These are phyloP conservation scores for Metarhizium album DNA, from an alignment of 2,329 filamentous ascomycete species.

Conservation along the genomic window DNA sequence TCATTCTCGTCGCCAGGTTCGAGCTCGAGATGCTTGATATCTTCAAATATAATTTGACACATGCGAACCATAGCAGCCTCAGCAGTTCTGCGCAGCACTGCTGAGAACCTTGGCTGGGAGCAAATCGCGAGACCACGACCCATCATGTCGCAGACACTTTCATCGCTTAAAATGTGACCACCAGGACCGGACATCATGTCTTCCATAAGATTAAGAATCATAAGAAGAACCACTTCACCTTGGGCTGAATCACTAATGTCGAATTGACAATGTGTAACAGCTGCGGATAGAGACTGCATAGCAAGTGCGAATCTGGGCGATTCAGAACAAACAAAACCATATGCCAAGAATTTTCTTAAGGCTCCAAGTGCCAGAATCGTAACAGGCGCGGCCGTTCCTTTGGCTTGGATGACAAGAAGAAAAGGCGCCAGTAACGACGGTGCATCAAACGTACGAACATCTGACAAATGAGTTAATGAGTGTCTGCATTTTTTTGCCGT, in stretches of 20 bases:
- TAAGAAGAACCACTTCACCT: slow-evolving; percentile 87
- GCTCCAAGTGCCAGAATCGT: slow-evolving; percentile 90
- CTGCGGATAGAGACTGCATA: slow-evolving; percentile 89
- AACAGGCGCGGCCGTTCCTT: slow-evolving; percentile 90
- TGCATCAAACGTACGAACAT: slow-evolving; percentile 82
- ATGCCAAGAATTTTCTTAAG: slow-evolving; percentile 92
- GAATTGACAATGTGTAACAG: slow-evolving; percentile 95
- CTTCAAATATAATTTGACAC: slow-evolving; percentile 97
- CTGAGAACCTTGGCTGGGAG: slow-evolving; percentile 84
- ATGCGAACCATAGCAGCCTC: slow-evolving; percentile 98
- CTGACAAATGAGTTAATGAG: slow-evolving; percentile 28
- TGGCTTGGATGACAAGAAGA: slow-evolving; percentile 90
- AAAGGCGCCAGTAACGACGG: slow-evolving; percentile 86
- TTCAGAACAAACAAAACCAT: slow-evolving; percentile 74
- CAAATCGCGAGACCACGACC: slow-evolving; percentile 95
- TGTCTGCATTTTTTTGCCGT: no score
- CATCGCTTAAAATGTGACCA: slow-evolving; percentile 87
- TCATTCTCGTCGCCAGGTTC: slow-evolving; percentile 59
- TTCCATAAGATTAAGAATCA: slow-evolving; percentile 96
- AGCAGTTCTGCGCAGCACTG: slow-evolving; percentile 79
- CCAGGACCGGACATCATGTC: slow-evolving; percentile 92
- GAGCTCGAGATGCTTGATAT: slow-evolving; percentile 76
- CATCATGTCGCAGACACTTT: slow-evolving; percentile 99
- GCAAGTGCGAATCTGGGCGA: slow-evolving; percentile 84
- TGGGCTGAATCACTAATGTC: slow-evolving; percentile 92